phyloP scores from a whole-genome alignment of 441 rosid species.

The Populus hybrid region DNA sequence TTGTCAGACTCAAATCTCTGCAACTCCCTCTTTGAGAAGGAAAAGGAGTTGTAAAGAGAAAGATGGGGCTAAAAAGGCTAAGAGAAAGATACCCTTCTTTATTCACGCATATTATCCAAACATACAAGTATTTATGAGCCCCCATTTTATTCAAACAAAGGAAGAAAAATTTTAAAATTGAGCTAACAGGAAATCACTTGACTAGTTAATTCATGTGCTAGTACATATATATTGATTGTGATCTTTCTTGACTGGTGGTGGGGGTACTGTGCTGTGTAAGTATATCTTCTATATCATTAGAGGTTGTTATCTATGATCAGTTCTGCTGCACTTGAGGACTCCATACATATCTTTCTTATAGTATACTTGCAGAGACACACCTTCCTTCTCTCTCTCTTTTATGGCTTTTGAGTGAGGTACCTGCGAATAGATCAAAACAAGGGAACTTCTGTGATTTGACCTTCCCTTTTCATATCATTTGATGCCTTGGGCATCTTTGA shows the following conservation, averaged over 20 bases:
- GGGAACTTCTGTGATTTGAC: constrained; percentile 43
- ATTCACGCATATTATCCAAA: constrained; percentile 39
- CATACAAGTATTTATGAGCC: constrained; percentile 7
- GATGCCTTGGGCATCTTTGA: background rate
- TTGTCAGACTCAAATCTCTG: constrained; percentile 72
- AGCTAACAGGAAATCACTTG: background rate
- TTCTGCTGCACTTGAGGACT: background rate
- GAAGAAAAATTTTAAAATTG: background rate
- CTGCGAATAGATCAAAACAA: constrained; percentile 41
- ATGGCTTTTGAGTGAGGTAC: constrained; percentile 28
- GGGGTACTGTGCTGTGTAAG: background rate
- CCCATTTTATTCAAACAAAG: background rate
- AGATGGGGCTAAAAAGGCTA: constrained; percentile 30
- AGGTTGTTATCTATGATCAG: background rate
- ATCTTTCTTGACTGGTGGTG: background rate
- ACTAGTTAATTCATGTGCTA: background rate
- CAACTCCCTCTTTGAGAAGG: constrained; percentile 42
- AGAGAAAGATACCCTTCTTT: constrained; percentile 66
- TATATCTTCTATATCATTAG: background rate
- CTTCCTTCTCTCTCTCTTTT: constrained; percentile 6
- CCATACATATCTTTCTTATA: background rate
- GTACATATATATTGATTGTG: background rate
- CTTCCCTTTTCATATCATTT: constrained; percentile 30
- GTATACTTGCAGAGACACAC: background rate
- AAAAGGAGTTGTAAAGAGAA: constrained; percentile 28